Evolutionary conservation across 1,139 yeast genomes (phyloP).

Genomic region (Sugiyamaella pinicola): DNA sequence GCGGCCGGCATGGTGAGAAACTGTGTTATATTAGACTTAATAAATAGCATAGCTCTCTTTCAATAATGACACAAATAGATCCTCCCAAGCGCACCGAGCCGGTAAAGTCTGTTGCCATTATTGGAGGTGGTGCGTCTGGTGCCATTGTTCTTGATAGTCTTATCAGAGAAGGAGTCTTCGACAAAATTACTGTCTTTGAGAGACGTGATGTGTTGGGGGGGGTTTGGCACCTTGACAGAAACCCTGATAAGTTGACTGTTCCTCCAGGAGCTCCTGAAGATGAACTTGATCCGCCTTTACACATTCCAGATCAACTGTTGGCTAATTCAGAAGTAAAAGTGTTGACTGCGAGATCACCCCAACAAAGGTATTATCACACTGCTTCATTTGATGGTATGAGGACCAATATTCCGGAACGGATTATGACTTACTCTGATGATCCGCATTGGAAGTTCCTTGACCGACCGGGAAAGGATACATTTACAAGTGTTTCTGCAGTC

Average conservation of each 20-base stretch:
- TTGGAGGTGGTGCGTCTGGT: constrained; percentile 26
- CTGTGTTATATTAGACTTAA: not conserved
- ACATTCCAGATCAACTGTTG: constrained; percentile 12
- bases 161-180: constrained; percentile 21
- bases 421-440: constrained; percentile 21
- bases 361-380: constrained; percentile 20
- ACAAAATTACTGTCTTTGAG: constrained; percentile 21
- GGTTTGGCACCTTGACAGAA: constrained; percentile 19
- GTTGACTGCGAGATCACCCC: constrained; percentile 2
- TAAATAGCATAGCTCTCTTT: not conserved
- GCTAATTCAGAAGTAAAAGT: not conserved
- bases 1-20: not conserved
- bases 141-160: constrained; percentile 21
- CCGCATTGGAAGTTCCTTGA: constrained; percentile 19
- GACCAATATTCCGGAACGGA: constrained; percentile 20
- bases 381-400: constrained; percentile 21
- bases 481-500: constrained; percentile 18
- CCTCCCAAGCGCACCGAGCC: constrained; percentile 9
- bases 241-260: constrained; percentile 17
- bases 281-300: constrained; percentile 18
- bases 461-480: constrained; percentile 20
- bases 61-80: constrained; percentile 16
- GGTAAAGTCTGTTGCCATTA: constrained; percentile 23
- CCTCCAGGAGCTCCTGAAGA: constrained; percentile 20
- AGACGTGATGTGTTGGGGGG: constrained; percentile 23